phyloP scores from a whole-genome alignment of 2,329 filamentous ascomycete genomes.

The Aspergillus uvarum region DNA sequence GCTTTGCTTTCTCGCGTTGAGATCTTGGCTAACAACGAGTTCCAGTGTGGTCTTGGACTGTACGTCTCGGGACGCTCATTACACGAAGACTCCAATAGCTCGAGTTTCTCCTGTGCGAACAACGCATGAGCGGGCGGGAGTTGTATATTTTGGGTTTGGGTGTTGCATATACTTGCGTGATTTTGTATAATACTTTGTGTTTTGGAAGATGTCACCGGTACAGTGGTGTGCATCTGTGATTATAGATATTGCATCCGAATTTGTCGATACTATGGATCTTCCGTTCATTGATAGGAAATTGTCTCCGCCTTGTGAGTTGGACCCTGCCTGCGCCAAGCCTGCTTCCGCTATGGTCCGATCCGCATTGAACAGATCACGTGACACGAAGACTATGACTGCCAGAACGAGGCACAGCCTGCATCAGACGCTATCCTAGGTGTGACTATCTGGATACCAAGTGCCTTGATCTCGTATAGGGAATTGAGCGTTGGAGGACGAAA shows the following conservation, averaged over 20 bases:
- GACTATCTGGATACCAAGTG: too few species aligned
- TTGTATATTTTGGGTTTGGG: background rate
- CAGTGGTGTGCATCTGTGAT: background rate
- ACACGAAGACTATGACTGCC: too few species aligned
- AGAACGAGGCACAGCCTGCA: too few species aligned
- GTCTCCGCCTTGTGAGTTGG: too few species aligned
- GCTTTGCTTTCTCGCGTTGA: background rate
- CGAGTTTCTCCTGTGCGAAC: slow-evolving; percentile 32
- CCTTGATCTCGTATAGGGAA: too few species aligned
- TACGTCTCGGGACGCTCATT: slow-evolving; percentile 34
- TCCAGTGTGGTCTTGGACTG: slow-evolving; percentile 32
- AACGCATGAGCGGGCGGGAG: slow-evolving; percentile 9
- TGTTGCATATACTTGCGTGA: slow-evolving; percentile 16
- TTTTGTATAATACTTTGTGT: background rate
- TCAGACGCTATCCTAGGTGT: too few species aligned
- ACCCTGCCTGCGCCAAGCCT: too few species aligned
- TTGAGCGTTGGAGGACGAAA: too few species aligned
- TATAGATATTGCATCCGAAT: background rate
- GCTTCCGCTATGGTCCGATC: too few species aligned
- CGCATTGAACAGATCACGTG: too few species aligned
- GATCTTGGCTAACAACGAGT: slow-evolving; percentile 1
- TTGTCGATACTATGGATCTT: too few species aligned
- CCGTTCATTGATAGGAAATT: too few species aligned
- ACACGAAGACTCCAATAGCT: slow-evolving; percentile 25
- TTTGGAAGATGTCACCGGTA: background rate